Evolutionary conservation across 78 protist genomes (phyloP).

Genomic region (Dictyostelium intermedium): DNA sequence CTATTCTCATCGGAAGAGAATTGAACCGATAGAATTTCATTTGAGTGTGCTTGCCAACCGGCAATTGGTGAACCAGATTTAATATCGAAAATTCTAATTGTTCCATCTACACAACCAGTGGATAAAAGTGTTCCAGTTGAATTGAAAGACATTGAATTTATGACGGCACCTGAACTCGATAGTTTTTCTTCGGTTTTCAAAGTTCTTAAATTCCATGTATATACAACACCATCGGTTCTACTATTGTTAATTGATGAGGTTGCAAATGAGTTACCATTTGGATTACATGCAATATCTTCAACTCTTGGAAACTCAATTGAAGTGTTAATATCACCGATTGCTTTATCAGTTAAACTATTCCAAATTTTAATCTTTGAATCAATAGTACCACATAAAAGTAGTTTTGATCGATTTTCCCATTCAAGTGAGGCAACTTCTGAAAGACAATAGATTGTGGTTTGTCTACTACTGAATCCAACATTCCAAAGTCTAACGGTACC

Average conservation of each 20-base stretch:
- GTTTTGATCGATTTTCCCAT: constrained; percentile 56
- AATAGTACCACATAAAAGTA: constrained; percentile 51
- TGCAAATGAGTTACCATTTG: constrained; percentile 73
- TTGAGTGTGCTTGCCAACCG: constrained; percentile 72
- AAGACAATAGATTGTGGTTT: constrained; percentile 66
- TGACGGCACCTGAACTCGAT: constrained; percentile 23
- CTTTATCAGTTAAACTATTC: constrained; percentile 57
- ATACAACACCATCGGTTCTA: constrained; percentile 45
- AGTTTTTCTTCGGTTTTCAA: constrained; percentile 57
- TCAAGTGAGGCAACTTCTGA: constrained; percentile 64
- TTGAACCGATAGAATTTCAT: constrained; percentile 50
- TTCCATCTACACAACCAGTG: constrained; percentile 73
- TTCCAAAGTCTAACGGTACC: constrained; percentile 69
- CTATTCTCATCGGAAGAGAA: constrained; percentile 35
- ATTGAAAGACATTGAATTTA: constrained; percentile 56
- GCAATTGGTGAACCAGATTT: background rate
- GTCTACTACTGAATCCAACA: constrained; percentile 48
- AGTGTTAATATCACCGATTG: constrained; percentile 73
- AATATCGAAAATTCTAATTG: constrained; percentile 50
- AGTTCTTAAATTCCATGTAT: constrained; percentile 71
- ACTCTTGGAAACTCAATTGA: constrained; percentile 61
- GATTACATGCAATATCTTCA: constrained; percentile 65
- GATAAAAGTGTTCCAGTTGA: constrained; percentile 44
- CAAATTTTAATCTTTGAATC: constrained; percentile 74
- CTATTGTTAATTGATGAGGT: constrained; percentile 12